These are phyloP conservation scores for Plasmodium gallinaceum DNA, from an alignment of 169 alveolate genomes.

Conservation along the genomic window DNA sequence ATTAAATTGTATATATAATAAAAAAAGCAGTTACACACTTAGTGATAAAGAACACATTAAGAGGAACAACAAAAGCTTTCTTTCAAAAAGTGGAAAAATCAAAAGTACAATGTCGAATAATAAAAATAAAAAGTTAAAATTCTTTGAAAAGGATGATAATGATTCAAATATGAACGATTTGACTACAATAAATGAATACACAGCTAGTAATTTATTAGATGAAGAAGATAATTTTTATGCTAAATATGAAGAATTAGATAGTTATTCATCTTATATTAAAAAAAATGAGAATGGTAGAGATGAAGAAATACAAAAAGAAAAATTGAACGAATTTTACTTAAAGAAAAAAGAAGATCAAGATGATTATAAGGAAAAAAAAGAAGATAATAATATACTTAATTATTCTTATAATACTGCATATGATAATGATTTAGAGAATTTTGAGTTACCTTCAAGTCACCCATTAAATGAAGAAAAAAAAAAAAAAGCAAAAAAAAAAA, in stretches of 20 bases:
- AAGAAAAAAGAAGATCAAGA: not conserved
- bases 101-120: not conserved
- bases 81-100: conserved; percentile 6
- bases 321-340: not conserved
- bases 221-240: conserved; percentile 1
- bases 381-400: not conserved
- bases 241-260: not conserved
- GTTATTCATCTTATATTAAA: not conserved
- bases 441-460: conserved; percentile 43
- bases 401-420: not conserved
- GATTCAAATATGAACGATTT: not conserved
- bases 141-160: not conserved
- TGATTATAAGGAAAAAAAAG: not conserved
- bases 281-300: not conserved
- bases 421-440: conserved; percentile 39
- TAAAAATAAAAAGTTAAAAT: not conserved
- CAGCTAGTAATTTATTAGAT: not conserved
- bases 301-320: not conserved
- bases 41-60: not conserved
- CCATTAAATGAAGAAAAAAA: conserved; percentile 21
- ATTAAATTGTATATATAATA: not conserved
- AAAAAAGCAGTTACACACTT: not conserved
- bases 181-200: not conserved
- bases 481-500: conserved; percentile 7
- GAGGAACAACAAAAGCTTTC: not conserved